Conservation (phyloP, 495 filamentous ascomycete species). For the Lasiosphaeris hirsuta region DNA sequence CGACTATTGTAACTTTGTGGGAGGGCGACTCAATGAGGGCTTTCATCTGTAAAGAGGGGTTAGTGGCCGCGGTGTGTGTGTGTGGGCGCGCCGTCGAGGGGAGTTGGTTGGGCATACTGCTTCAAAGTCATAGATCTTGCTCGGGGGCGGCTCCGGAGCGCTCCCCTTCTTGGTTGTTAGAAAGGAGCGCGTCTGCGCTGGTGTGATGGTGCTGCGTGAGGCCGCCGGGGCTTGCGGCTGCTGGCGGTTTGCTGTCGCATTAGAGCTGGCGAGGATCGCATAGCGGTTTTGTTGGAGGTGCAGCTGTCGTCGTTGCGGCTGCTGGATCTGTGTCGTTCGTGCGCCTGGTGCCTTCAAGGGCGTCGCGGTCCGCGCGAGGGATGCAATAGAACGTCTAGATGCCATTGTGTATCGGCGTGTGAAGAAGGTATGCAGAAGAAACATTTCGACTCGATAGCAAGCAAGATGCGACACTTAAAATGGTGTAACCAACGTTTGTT, state of each 20-base stretch:
- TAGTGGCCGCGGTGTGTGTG: too few species aligned
- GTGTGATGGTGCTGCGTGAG: not conserved
- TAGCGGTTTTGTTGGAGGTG: too few species aligned
- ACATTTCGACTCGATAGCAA: too few species aligned
- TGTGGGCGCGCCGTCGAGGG: too few species aligned
- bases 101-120: constrained; percentile 34
- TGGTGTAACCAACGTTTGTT: not conserved
- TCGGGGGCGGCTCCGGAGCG: constrained; percentile 11
- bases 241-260: too few species aligned
- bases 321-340: not conserved
- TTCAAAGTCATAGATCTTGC: constrained; percentile 47
- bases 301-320: not conserved
- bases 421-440: not conserved
- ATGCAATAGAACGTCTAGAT: constrained; percentile 9
- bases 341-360: not conserved
- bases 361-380: constrained; percentile 6
- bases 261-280: too few species aligned
- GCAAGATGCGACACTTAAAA: too few species aligned
- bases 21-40: not conserved
- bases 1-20: constrained; percentile 14
- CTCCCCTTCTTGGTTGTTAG: not conserved
- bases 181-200: constrained; percentile 12
- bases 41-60: not conserved
- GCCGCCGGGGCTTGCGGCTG: too few species aligned
- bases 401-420: constrained; percentile 4